phyloP scores from a whole-genome alignment of 495 filamentous ascomycete genomes.

The Xylaria longipes region DNA sequence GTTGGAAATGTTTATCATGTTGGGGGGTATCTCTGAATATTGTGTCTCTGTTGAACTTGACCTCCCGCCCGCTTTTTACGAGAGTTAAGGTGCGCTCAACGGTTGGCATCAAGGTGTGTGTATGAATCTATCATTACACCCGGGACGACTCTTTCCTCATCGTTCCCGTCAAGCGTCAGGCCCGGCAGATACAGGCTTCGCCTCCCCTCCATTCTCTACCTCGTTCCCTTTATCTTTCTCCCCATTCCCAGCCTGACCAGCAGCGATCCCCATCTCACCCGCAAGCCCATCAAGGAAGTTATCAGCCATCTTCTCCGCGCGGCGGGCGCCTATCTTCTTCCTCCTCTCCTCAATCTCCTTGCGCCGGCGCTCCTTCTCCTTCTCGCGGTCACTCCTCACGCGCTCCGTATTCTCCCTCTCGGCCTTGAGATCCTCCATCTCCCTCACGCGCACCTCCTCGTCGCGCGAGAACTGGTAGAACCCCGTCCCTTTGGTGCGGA shows the following conservation, averaged over 20 bases:
- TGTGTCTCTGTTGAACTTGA: neutral
- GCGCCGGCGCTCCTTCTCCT: slow-evolving; percentile 47
- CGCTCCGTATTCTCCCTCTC: slow-evolving; percentile 73
- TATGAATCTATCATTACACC: neutral
- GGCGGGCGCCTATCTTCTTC: slow-evolving; percentile 54
- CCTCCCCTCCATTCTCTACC: neutral
- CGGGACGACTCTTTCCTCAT: neutral
- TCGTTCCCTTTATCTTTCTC: neutral
- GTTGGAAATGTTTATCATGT: neutral
- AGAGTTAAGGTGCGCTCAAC: neutral
- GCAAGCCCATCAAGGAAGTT: slow-evolving; percentile 69
- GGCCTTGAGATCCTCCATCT: slow-evolving; percentile 77
- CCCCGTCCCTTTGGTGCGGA: slow-evolving; percentile 84
- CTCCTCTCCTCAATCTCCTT: slow-evolving; percentile 59
- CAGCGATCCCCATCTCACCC: slow-evolving; percentile 39
- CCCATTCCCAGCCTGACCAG: neutral
- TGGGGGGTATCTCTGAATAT: slow-evolving; percentile 4
- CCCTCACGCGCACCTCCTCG: slow-evolving; percentile 63
- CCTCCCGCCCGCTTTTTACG: neutral
- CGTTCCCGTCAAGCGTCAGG: neutral
- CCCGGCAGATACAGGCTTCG: neutral
- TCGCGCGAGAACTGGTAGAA: slow-evolving; percentile 87
- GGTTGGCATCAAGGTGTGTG: neutral
- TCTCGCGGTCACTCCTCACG: slow-evolving; percentile 61
- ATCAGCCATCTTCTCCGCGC: slow-evolving; percentile 73